Evolutionary conservation across 129 eudicot genomes (phyloP).

Genomic region (Helianthus tuberosus): DNA sequence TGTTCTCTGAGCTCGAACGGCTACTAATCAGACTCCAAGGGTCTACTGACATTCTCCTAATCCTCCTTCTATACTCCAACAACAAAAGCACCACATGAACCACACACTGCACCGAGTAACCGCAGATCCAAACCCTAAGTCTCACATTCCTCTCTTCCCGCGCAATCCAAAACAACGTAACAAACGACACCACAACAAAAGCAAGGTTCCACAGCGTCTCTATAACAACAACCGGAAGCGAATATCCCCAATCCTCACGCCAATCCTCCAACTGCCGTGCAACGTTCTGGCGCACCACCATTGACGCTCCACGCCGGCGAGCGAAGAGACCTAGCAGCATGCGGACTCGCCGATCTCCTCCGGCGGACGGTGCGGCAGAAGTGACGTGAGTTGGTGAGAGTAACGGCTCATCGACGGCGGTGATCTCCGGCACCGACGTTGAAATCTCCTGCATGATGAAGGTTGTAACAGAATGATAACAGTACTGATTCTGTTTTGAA

Average conservation of each 20-base stretch:
- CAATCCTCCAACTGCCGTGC: constrained; percentile 5
- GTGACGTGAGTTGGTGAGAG: neutral
- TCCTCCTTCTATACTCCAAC: constrained; percentile 59
- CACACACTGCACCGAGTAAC: constrained; percentile 62
- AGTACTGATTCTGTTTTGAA: constrained; percentile 13
- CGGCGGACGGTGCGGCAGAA: neutral
- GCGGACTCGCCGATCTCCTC: constrained; percentile 14
- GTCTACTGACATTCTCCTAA: constrained; percentile 10
- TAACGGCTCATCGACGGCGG: constrained; percentile 25
- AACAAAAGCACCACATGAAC: constrained; percentile 72
- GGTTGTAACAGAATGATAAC: neutral
- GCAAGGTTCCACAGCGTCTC: constrained; percentile 66
- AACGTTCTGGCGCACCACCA: constrained; percentile 19
- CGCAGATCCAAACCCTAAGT: constrained; percentile 78
- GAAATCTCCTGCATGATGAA: neutral
- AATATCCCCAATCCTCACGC: constrained; percentile 72
- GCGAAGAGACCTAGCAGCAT: constrained; percentile 51
- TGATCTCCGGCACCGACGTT: constrained; percentile 21
- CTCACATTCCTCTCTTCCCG: constrained; percentile 48
- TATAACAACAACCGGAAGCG: constrained; percentile 73
- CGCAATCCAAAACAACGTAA: constrained; percentile 45
- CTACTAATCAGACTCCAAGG: constrained; percentile 3
- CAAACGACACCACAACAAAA: constrained; percentile 57
- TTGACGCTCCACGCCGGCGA: constrained; percentile 47
- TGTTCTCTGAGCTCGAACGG: neutral